phyloP scores from a whole-genome alignment of 2,329 filamentous ascomycete genomes.

The Aureobasidium lini region DNA sequence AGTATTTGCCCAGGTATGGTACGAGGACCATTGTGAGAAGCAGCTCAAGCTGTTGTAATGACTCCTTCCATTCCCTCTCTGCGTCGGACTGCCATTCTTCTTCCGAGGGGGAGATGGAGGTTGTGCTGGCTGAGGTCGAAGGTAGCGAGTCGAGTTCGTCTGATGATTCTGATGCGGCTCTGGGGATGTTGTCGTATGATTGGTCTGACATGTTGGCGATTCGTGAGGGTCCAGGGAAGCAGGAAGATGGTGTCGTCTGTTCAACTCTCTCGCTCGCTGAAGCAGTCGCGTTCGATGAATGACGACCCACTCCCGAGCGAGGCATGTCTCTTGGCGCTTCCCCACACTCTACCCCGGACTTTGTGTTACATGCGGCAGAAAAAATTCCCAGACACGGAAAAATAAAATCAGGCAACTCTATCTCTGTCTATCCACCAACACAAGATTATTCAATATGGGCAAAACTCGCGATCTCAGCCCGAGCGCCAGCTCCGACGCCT shows the following conservation, averaged over 20 bases:
- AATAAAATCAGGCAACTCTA: not conserved
- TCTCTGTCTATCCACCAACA: not conserved
- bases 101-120: conserved; percentile 39
- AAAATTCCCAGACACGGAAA: not conserved
- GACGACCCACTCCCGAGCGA: not conserved
- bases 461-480: conserved; percentile 12
- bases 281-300: not conserved
- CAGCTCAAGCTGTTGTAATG: conserved; percentile 85
- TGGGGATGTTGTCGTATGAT: conserved; percentile 41
- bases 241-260: not conserved
- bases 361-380: not conserved
- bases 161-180: conserved; percentile 18
- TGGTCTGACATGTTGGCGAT: conserved; percentile 24
- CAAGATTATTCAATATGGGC: not conserved
- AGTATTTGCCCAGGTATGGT: conserved; percentile 88
- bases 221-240: not conserved
- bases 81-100: conserved; percentile 65
- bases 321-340: not conserved
- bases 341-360: not conserved
- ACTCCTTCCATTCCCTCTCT: conserved; percentile 90
- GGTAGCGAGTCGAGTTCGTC: conserved; percentile 43
- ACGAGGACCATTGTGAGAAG: conserved; percentile 90
- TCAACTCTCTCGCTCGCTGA: not conserved
- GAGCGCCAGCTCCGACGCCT: not conserved
- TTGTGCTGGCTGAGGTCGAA: conserved; percentile 44